Evolutionary conservation across 1,139 yeast genomes (phyloP).

Genomic region (Pichia sp.): DNA sequence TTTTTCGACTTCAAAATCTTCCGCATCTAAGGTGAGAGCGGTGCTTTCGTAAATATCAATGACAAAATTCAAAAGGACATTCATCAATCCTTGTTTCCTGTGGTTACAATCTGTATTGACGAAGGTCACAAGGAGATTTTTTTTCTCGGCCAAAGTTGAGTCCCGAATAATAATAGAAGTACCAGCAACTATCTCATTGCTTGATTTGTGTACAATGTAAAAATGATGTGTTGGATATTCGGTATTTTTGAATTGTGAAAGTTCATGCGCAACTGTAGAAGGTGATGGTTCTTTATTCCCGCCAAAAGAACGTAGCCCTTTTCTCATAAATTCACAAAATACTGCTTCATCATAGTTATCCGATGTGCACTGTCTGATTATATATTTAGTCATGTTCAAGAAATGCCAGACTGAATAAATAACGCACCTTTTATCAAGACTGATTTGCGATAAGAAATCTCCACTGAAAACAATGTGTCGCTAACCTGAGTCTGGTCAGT

Average conservation of each 20-base stretch:
- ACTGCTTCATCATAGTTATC: neutral
- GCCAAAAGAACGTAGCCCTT: neutral
- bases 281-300: neutral
- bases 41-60: neutral
- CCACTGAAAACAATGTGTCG: too few species aligned
- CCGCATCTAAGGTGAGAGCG: neutral
- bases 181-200: constrained; percentile 2
- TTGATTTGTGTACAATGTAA: constrained; percentile 1
- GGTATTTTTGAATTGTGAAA: neutral
- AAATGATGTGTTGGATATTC: constrained; percentile 1
- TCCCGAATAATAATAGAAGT: constrained; percentile 1
- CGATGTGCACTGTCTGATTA: neutral
- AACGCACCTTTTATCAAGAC: too few species aligned
- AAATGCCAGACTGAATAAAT: too few species aligned
- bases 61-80: neutral
- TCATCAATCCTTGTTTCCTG: constrained; percentile 6
- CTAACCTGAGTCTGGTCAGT: too few species aligned
- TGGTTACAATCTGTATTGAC: constrained; percentile 3
- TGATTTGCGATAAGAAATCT: too few species aligned
- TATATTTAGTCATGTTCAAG: too few species aligned
- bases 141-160: neutral
- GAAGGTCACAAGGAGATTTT: constrained; percentile 3
- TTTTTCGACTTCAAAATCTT: neutral
- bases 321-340: neutral
- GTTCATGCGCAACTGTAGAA: neutral